phyloP scores from a whole-genome alignment of 2,329 filamentous ascomycete genomes.

The Colletotrichum echinochloae region DNA sequence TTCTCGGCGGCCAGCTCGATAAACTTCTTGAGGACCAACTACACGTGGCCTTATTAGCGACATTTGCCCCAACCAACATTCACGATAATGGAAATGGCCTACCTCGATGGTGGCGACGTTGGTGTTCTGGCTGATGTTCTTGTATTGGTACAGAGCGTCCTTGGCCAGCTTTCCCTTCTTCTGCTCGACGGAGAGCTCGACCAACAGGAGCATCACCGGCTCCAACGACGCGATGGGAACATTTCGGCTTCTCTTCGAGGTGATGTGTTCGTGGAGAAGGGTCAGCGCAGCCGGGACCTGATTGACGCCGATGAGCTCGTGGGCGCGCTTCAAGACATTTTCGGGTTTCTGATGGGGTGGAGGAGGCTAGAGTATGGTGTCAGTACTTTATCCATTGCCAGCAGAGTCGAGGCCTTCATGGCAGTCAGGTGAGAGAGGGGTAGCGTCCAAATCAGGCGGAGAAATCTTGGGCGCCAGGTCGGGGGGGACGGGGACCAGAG shows the following conservation, averaged over 20 bases:
- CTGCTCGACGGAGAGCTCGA: conserved; percentile 95
- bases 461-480: conserved; percentile 19
- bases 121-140: conserved; percentile 99
- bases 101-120: conserved; percentile 98
- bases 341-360: conserved; percentile 97
- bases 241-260: conserved; percentile 97
- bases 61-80: background rate
- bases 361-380: conserved; percentile 75
- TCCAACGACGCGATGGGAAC: conserved; percentile 95
- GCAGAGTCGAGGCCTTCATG: conserved; percentile 29
- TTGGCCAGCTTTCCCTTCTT: conserved; percentile 99
- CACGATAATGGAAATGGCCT: conserved; percentile 41
- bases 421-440: conserved; percentile 72
- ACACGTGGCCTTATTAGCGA: conserved; percentile 40
- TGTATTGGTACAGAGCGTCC: conserved; percentile 99
- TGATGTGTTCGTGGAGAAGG: conserved; percentile 98
- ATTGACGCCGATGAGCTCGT: conserved; percentile 98
- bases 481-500: background rate
- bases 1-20: conserved; percentile 97
- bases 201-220: conserved; percentile 97
- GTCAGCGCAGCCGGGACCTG: conserved; percentile 92
- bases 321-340: conserved; percentile 98
- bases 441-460: conserved; percentile 29
- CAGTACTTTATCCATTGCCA: conserved; percentile 39
- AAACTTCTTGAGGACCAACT: conserved; percentile 96